A percentile compares a stretch with the other conserved stretches of the same genome.
Conservation (phyloP, 495 filamentous ascomycete genomes). For the Tuber borchii region DNA sequence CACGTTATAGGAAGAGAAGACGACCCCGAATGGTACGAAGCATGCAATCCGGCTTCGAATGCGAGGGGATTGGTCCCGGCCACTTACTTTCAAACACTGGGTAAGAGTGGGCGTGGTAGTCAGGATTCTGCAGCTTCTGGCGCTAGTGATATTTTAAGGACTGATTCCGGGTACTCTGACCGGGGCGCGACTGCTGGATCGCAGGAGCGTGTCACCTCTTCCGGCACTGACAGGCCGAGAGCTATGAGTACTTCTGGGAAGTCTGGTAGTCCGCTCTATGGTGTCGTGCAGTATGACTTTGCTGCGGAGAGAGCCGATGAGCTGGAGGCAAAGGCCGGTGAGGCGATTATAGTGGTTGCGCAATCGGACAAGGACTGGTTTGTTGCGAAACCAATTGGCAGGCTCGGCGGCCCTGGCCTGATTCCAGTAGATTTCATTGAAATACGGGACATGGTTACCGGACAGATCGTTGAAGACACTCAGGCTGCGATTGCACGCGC, state of each 20-base stretch:
- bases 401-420: conserved; percentile 85
- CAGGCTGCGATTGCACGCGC: conserved; percentile 80
- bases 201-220: conserved; percentile 34
- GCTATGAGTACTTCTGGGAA: conserved; percentile 53
- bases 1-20: conserved; percentile 96
- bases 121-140: conserved; percentile 65
- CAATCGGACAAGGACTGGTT: conserved; percentile 99
- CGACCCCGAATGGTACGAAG: conserved; percentile 95
- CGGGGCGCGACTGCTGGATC: conserved; percentile 41
- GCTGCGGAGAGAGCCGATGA: conserved; percentile 91
- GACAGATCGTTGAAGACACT: conserved; percentile 72
- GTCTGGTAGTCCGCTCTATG: conserved; percentile 85
- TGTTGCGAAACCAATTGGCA: conserved; percentile 94
- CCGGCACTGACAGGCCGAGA: conserved; percentile 22
- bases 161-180: conserved; percentile 80
- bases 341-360: conserved; percentile 95
- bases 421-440: conserved; percentile 98
- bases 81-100: conserved; percentile 81
- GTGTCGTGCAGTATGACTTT: conserved; percentile 95
- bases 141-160: conserved; percentile 50
- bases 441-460: conserved; percentile 86
- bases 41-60: conserved; percentile 87
- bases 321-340: conserved; percentile 86
- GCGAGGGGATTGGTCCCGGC: conserved; percentile 90
- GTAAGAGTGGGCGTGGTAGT: conserved; percentile 83